Evolutionary conservation across 2,329 filamentous ascomycete genomes (phyloP), one percentile per base, ranked within the genome.

Genomic region (Trichophyton rubrum): DNA sequence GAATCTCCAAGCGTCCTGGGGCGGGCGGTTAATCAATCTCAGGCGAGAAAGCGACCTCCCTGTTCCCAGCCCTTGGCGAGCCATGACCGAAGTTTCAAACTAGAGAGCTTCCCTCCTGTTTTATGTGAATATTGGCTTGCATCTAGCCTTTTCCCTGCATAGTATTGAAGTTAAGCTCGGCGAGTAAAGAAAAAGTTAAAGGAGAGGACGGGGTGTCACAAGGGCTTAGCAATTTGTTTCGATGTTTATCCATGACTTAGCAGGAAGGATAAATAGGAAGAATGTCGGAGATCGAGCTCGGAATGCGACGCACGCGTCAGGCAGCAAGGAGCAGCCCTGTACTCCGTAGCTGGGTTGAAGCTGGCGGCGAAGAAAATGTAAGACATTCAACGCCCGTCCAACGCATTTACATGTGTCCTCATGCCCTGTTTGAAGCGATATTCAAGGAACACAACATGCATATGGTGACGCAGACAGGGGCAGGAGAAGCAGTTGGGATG

Each of bases 371-470:
- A 38, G 33, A 24, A 22, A 51, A 51, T 4, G 45, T 51, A 24
- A 51, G 45, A 51, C 45, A 51, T 43, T 27, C 45, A 49, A 49
- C 45, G 45, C 45, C 43, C 11, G 45, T 49, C 45, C 3, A 27
- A 51, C 45, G 45, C 20, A 51, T 51, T 22, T 51, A 47, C 20
- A 38, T 20, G 17, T 11, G 41, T 22, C 11, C 15, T 13, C 15
- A 41, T 15, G n/a, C 40, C 15, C n/a, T n/a, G 40, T 7, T n/a
- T 43, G 40, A n/a, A 43, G 40, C 13, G 45, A 51, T 51, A 51
- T 51, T 22, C 45, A 51, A 51, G 45, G 45, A 51, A 51, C 45
- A 51, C 45, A 51, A 20, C 45, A 51, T 51, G 45, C 22, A 51
- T 51, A 15, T 27, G 11, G 20, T 27, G 11, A 9, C 20, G 22